phyloP scores from a whole-genome alignment of 192 early-diverging fungal species.

The Phlyctochytrium planicorne region DNA sequence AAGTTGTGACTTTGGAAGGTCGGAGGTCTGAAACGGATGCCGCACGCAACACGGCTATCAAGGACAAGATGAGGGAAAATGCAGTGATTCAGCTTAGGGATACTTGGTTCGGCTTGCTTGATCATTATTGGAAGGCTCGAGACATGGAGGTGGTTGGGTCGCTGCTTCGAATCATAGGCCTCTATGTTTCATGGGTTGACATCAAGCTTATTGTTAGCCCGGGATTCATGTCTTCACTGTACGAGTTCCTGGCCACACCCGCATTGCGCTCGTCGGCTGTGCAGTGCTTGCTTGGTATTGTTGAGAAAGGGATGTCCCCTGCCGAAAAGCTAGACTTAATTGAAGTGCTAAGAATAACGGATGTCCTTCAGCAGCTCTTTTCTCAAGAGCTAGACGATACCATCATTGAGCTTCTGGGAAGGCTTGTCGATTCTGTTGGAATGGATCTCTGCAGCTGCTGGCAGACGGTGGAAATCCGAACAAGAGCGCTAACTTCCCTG shows the following conservation, averaged over 20 bases:
- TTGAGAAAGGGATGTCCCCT: conserved; percentile 90
- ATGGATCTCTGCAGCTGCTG: conserved; percentile 69
- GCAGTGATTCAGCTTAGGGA: conserved; percentile 71
- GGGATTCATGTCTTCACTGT: conserved; percentile 72
- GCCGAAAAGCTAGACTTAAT: conserved; percentile 86
- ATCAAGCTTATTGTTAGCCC: conserved; percentile 87
- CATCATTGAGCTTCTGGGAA: conserved; percentile 69
- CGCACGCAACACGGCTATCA: conserved; percentile 76
- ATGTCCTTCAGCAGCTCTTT: conserved; percentile 36
- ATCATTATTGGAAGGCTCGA: no score
- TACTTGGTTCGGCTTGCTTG: conserved; percentile 75
- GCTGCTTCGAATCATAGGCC: conserved; percentile 72
- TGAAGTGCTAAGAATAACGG: conserved; percentile 65
- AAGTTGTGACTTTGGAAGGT: conserved; percentile 75
- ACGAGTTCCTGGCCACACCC: conserved; percentile 59
- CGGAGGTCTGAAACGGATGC: conserved; percentile 65
- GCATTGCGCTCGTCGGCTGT: conserved; percentile 72
- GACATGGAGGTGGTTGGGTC: no score
- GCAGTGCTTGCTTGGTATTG: conserved; percentile 81
- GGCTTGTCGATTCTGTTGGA: conserved; percentile 71
- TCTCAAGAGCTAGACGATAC: conserved; percentile 51
- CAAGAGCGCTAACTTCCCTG: conserved; percentile 63
- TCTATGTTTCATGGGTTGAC: conserved; percentile 95
- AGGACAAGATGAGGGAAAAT: conserved; percentile 85
- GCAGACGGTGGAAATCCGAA: conserved; percentile 45